phyloP scores from a whole-genome alignment of 2,329 filamentous ascomycete genomes.

The Aspergillus brasiliensis region DNA sequence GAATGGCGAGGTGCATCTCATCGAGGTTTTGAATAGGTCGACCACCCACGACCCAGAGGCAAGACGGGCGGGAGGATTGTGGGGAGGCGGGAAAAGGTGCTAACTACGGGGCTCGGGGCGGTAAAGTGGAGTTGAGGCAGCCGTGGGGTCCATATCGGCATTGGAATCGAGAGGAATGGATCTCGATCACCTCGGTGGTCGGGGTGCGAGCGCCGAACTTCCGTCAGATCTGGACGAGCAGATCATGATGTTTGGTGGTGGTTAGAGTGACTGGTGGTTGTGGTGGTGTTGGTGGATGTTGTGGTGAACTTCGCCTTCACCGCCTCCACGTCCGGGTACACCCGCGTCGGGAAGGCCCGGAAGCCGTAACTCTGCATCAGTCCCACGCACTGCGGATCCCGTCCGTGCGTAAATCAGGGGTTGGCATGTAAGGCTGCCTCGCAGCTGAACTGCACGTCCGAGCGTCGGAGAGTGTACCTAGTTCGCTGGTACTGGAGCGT shows the following conservation, averaged over 20 bases:
- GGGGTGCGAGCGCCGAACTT: background rate
- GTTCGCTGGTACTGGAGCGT: constrained; percentile 2
- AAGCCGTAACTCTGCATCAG: constrained; percentile 12
- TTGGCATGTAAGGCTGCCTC: constrained; percentile 1
- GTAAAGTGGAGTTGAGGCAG: background rate
- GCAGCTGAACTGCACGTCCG: constrained; percentile 14
- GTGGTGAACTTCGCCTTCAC: background rate
- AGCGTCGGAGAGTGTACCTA: constrained; percentile 2
- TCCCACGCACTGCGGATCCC: constrained; percentile 14
- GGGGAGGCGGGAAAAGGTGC: background rate
- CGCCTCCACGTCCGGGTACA: constrained; percentile 4
- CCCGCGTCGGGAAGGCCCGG: constrained; percentile 13
- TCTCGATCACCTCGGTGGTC: background rate
- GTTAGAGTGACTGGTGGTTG: constrained; percentile 13
- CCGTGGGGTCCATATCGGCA: background rate
- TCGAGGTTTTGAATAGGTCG: background rate
- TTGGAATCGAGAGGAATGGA: background rate
- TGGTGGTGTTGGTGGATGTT: background rate
- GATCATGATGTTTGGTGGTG: constrained; percentile 11
- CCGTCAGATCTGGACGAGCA: background rate
- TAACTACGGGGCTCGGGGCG: background rate
- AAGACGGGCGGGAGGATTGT: background rate
- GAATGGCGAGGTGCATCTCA: background rate
- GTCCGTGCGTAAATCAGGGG: constrained; percentile 4
- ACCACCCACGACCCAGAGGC: background rate